Conservation (phyloP, 306 rosid genomes). For the Luffa acutangula region DNA sequence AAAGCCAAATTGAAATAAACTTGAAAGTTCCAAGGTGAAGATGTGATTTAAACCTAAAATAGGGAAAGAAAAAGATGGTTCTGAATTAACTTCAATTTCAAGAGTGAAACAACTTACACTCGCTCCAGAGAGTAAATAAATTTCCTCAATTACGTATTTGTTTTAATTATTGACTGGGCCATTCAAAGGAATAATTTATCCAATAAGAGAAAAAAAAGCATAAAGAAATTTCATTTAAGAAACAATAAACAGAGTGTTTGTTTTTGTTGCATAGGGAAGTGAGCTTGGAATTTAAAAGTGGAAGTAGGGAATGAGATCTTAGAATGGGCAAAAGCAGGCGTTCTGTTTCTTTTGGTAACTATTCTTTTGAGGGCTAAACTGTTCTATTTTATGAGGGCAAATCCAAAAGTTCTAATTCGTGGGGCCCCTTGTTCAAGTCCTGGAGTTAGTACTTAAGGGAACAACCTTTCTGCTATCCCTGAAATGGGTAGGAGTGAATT, state of each 20-base stretch:
- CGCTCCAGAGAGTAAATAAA: not conserved
- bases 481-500: too few relatives aligned
- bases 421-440: too few relatives aligned
- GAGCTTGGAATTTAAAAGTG: conserved; percentile 93
- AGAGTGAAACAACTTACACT: not conserved
- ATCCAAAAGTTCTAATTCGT: too few relatives aligned
- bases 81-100: not conserved
- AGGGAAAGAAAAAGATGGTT: conserved; percentile 4
- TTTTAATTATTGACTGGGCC: conserved; percentile 18
- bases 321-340: conserved; percentile 67
- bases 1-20: not conserved
- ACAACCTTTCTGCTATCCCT: too few relatives aligned
- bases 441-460: too few relatives aligned
- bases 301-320: conserved; percentile 36
- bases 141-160: not conserved
- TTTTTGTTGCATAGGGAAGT: conserved; percentile 60
- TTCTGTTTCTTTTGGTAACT: conserved; percentile 61
- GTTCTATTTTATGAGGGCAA: too few relatives aligned
- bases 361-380: conserved; percentile 32
- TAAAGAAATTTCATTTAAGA: conserved; percentile 37
- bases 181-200: conserved; percentile 10
- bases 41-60: not conserved
- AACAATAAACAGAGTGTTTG: conserved; percentile 28
- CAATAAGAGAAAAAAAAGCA: conserved; percentile 36
- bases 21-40: not conserved